Percentiles rank a stretch among this genome's conserved stretches.
phyloP scores from a whole-genome alignment of 768 basidiomycete genomes.

The Clitopilus hobsonii region DNA sequence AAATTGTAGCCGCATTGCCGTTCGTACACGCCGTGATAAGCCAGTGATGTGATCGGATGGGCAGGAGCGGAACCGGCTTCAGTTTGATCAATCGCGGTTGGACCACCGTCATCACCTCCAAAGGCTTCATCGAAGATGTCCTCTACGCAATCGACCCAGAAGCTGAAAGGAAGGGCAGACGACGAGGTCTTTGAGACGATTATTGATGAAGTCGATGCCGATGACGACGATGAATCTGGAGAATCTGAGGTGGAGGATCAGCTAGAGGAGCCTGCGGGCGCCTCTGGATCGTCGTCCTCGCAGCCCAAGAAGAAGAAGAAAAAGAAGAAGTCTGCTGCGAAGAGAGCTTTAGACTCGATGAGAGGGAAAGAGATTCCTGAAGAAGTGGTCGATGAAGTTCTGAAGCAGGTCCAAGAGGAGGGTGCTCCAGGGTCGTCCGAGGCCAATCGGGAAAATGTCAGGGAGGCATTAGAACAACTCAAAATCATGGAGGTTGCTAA shows the following conservation, averaged over 20 bases:
- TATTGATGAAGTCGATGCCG: conserved; percentile 29
- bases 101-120: background rate
- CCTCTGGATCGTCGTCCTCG: conserved; percentile 26
- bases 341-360: conserved; percentile 45
- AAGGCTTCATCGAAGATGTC: conserved; percentile 21
- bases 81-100: background rate
- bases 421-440: conserved; percentile 38
- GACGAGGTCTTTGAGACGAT: conserved; percentile 40
- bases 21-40: too few relatives aligned
- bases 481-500: conserved; percentile 83
- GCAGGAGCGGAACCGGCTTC: background rate
- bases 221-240: conserved; percentile 26
- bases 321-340: conserved; percentile 78
- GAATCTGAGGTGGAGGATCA: conserved; percentile 23
- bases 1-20: too few relatives aligned
- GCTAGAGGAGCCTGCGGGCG: conserved; percentile 6
- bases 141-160: conserved; percentile 16
- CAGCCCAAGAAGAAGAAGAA: conserved; percentile 64
- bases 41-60: too few relatives aligned
- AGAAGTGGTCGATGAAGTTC: conserved; percentile 59
- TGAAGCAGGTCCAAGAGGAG: conserved; percentile 62
- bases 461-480: conserved; percentile 67
- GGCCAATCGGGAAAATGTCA: conserved; percentile 62
- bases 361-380: conserved; percentile 53
- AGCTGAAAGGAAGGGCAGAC: conserved; percentile 35